Percentiles rank a stretch among this genome's conserved stretches.
Conservation (phyloP, 495 filamentous ascomycete genomes). For the Penicillium paxilli region DNA sequence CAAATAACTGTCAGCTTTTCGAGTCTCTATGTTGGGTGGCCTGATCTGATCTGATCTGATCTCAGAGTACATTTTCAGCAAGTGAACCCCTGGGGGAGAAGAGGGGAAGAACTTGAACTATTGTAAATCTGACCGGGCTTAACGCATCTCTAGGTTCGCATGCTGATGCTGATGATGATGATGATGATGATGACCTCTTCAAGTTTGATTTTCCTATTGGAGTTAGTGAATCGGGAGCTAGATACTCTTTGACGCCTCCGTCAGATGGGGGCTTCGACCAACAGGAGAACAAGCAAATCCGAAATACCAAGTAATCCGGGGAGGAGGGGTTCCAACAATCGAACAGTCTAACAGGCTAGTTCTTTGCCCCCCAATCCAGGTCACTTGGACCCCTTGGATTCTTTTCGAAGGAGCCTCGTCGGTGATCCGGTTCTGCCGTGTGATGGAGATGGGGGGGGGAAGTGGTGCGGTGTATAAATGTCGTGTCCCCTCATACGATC, state of each 20-base stretch:
- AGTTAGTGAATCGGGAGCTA: neutral
- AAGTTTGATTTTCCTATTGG: neutral
- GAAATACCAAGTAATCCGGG: neutral
- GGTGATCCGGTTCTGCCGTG: neutral
- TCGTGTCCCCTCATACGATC: slow-evolving; percentile 3
- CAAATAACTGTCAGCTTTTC: too few relatives aligned
- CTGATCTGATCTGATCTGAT: neutral
- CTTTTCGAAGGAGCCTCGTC: neutral
- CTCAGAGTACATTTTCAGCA: neutral
- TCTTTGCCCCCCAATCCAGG: too few relatives aligned
- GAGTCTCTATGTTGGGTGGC: too few relatives aligned
- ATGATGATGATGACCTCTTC: too few relatives aligned
- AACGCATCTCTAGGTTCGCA: too few relatives aligned
- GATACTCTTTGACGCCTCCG: neutral
- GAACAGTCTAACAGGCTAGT: too few relatives aligned
- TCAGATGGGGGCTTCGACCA: neutral
- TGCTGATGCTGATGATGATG: too few relatives aligned
- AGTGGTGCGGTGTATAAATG: slow-evolving; percentile 1
- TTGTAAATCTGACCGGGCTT: neutral
- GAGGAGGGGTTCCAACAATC: neutral
- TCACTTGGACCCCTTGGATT: too few relatives aligned
- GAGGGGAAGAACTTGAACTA: too few relatives aligned
- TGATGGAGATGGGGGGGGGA: neutral
- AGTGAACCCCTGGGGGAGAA: neutral
- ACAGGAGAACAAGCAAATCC: neutral